These are phyloP conservation scores for Ormosia emarginata DNA, from an alignment of 306 rosid genomes.

Conservation along the genomic window DNA sequence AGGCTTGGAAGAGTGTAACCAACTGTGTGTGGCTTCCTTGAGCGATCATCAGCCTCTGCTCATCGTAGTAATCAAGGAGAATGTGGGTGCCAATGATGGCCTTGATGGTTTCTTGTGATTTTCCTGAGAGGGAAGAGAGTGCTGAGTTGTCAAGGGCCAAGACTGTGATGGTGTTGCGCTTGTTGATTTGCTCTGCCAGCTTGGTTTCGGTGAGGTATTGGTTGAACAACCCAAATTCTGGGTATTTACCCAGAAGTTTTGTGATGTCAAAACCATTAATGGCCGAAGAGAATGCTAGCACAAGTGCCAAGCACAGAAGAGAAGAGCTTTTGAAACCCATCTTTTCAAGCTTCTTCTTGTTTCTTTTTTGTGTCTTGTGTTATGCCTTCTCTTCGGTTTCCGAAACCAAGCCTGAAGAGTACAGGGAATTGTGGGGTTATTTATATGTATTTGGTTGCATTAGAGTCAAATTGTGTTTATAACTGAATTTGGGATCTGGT, in stretches of 20 bases:
- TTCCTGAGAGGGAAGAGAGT: slow-evolving; percentile 22
- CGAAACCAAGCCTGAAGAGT: slow-evolving; percentile 29
- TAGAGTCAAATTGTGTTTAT: neutral
- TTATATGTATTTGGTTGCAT: neutral
- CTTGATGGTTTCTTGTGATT: slow-evolving; percentile 25
- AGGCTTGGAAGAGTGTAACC: slow-evolving; percentile 43
- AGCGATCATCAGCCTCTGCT: slow-evolving; percentile 18
- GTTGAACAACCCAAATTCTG: slow-evolving; percentile 35
- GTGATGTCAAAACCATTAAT: slow-evolving; percentile 50
- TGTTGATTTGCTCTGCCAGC: slow-evolving; percentile 45
- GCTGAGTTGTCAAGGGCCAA: slow-evolving; percentile 39
- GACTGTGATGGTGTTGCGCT: slow-evolving; percentile 41
- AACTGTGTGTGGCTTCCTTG: neutral
- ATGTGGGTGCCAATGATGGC: slow-evolving; percentile 39
- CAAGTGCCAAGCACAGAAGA: slow-evolving; percentile 27
- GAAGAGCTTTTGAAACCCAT: slow-evolving; percentile 47
- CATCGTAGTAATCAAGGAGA: slow-evolving; percentile 41
- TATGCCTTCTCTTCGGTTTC: neutral
- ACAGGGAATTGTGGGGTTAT: neutral
- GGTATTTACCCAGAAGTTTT: slow-evolving; percentile 17
- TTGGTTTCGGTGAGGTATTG: slow-evolving; percentile 47
- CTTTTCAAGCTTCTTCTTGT: neutral
- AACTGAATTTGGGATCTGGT: neutral
- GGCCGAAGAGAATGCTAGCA: slow-evolving; percentile 23
- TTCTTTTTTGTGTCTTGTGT: neutral